Base-by-base conservation (phyloP, 1,139 yeast species). In the Sugiyamaella novakii region DNA sequence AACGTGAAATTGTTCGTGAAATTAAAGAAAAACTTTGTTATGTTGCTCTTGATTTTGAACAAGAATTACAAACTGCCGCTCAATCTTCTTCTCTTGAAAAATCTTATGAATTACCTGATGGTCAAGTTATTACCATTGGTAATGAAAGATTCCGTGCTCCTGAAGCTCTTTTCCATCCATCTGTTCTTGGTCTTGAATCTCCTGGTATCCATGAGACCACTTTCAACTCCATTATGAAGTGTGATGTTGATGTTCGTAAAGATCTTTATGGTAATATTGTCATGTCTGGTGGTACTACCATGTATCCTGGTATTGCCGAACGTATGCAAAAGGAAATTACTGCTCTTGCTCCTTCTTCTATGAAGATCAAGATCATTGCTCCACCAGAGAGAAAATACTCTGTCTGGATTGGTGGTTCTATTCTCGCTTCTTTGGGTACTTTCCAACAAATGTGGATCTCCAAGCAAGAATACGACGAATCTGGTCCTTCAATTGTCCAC, bases 291-390 rank as follows among this genome's bases (percentile, higher is more conserved):
- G 98, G 98, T 87, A 89, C 98, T 70, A 91, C 98, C 66, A 88
- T 92, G 98, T 91, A 89, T 96, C 97, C 97, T 77, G 98, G 98
- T 82, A 89, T 92, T 75, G 97, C 98, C 75, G 98, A 92, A 83
- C 92, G 98, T 84, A 89, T 92, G 96, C 98, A 92, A 83, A 92
- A 91, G 87, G 98, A 92, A 80, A 89, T 92, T 70, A 88, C 98
- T 66, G 96, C 97, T 68, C 85, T 92, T 80, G 98, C 98, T 72
- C 98, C 98, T 76, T 88, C 97, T 64, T 89, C 98, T 58, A 92
- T 92, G 97, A 92, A 92, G 88, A 96, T 92, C 71, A 92, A 92
- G 87, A 89, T 92, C 73, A 87, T 88, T 73, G 98, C 98, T 74
- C 97, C 98, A 65, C 98, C 98, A 67, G 98, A 92, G 80, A 87